Conservation (phyloP, 805 yeast species). For the Cyberlindnera mississippiensis region DNA sequence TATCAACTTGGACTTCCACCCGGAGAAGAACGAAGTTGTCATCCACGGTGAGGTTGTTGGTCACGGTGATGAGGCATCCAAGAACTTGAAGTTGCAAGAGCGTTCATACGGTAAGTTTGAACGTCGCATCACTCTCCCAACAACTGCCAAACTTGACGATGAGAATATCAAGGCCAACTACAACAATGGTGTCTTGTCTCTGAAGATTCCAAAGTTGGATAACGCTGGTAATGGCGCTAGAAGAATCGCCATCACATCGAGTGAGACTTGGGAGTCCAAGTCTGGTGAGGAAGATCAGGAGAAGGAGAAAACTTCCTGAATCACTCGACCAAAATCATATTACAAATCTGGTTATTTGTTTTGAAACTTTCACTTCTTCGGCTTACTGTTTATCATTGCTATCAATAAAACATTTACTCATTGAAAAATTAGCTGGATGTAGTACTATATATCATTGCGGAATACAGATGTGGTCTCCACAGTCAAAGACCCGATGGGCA, state of each 20-base stretch:
- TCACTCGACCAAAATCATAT: no score
- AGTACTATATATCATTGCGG: no score
- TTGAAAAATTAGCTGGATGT: no score
- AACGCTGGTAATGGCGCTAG: slow-evolving; percentile 24
- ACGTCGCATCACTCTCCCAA: slow-evolving; percentile 40
- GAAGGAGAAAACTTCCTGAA: slow-evolving; percentile 2
- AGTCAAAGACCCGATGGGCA: background rate
- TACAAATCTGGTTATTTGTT: background rate
- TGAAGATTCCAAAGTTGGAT: slow-evolving; percentile 39
- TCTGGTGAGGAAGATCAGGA: background rate
- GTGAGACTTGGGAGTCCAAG: slow-evolving; percentile 21
- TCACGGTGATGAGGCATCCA: slow-evolving; percentile 23
- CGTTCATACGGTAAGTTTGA: slow-evolving; percentile 38
- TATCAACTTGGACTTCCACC: slow-evolving; percentile 43
- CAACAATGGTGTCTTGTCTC: slow-evolving; percentile 41
- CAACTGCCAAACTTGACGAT: slow-evolving; percentile 35
- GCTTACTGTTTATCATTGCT: no score
- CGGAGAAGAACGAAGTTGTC: slow-evolving; percentile 39
- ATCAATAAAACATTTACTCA: no score
- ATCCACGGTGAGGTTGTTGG: slow-evolving; percentile 42
- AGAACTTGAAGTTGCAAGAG: slow-evolving; percentile 31
- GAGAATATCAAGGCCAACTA: slow-evolving; percentile 43
- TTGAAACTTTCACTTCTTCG: background rate
- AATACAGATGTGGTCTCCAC: no score
- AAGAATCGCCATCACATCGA: slow-evolving; percentile 29